Base-by-base conservation (phyloP, 1,284 basidiomycete genomes). In the Fistulina hepatica region DNA sequence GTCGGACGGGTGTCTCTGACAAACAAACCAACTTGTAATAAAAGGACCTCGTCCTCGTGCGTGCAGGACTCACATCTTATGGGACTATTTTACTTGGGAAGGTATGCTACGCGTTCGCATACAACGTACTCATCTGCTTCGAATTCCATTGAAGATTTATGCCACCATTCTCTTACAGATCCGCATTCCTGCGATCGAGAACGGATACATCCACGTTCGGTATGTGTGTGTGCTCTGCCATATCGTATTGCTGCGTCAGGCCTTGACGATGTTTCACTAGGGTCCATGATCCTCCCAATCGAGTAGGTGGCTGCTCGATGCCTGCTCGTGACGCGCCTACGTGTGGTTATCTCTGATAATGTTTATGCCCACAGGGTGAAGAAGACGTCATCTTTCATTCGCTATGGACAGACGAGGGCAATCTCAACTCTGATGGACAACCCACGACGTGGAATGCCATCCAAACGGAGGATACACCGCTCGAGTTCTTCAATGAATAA, bases 1-100 rank as follows among this genome's bases (percentile, higher is more conserved):
- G 34, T 12, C 5, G 11, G 27, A 17, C 31, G 33, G 34, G 43
- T 32, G 28, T 34, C 37, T 26, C 21, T 34, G 34, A 21, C 24
- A 37, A n/a, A 10, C 24, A 10, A 26, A 26, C 10, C 24, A 26
- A n/a, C 24, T 26, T 40, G n/a, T 28, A n/a, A n/a, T n/a, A 61
- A 48, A 43, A 61, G 1, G 76, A 82, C 53, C 63, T 82, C 37
- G 69, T 80, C 27, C 52, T 65, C 53, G 65, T 77, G 36, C 62
- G 71, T 38, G 64, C 61, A 31, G 65, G 60, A 12, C 43, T 48
- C 13, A 67, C 65, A 13, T 58, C 66, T 37, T 84, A 85, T 52
- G 82, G 83, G 7, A 71, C 68, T 9, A 72, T 85, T 42, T 70
- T 86, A 43, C 56, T 86, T 17, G 82, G 82, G 16, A 85, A 85